Conservation (phyloP, 257 asterid species). For the Ocimum tenuiflorum region DNA sequence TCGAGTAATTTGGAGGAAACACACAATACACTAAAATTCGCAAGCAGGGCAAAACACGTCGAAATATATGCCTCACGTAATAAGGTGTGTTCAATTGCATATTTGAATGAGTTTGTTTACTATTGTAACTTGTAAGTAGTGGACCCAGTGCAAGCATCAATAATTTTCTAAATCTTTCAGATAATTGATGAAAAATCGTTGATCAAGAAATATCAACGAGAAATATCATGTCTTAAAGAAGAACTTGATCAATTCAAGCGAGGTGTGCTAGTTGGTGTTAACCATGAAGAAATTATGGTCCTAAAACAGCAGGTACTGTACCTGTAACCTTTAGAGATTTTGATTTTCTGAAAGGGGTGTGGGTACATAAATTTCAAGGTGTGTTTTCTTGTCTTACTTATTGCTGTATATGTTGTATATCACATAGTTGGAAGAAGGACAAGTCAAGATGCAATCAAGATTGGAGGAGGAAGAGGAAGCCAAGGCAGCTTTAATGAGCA, state of each 20-base stretch:
- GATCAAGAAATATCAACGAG: slow-evolving; percentile 89
- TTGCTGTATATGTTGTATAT: too few species aligned
- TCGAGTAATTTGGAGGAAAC: slow-evolving; percentile 98
- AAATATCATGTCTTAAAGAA: slow-evolving; percentile 86
- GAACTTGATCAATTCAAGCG: slow-evolving; percentile 87
- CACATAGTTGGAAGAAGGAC: slow-evolving; percentile 96
- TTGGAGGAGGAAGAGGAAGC: slow-evolving; percentile 99
- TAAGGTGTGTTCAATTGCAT: slow-evolving; percentile 60
- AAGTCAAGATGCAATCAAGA: slow-evolving; percentile 90
- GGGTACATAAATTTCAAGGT: too few species aligned
- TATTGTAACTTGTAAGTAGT: too few species aligned
- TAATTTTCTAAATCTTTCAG: too few species aligned
- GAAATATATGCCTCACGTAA: slow-evolving; percentile 93
- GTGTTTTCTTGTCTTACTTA: too few species aligned
- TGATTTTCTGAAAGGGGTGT: too few species aligned
- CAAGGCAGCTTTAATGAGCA: slow-evolving; percentile 92
- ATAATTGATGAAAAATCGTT: slow-evolving; percentile 95
- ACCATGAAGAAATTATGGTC: slow-evolving; percentile 73
- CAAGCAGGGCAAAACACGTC: slow-evolving; percentile 94
- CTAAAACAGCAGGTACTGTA: slow-evolving; percentile 83
- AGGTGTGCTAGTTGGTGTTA: slow-evolving; percentile 76
- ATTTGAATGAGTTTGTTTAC: too few species aligned
- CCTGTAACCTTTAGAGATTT: too few species aligned
- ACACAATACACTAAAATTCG: slow-evolving; percentile 93
- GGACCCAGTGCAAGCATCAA: too few species aligned